Base-by-base conservation (phyloP, 2,329 filamentous ascomycete species). In the Penicillium sp. region DNA sequence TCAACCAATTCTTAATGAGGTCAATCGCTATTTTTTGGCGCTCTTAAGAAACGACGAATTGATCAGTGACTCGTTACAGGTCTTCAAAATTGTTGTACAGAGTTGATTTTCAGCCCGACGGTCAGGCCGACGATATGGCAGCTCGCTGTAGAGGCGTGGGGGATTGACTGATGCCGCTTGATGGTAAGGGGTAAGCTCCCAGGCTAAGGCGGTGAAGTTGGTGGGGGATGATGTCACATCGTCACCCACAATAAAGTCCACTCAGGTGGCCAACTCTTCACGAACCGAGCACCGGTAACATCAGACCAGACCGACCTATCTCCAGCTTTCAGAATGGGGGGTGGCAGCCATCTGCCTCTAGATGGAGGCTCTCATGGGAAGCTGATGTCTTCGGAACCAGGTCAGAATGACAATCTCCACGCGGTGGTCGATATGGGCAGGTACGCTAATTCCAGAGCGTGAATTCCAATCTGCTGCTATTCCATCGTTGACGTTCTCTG, bases 391-490 rank as follows among this genome's bases (percentile, higher is more conserved):
- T 13, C 45, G n/a, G 28, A 3, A 10, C 25, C 49, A 11, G 38
- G 22, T 7, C 55, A 58, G 45, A 69, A 69, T 52, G 22, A 37
- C 22, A 65, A 69, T 60, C 65, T 75, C 7, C 70, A 73, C 58
- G 74, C 70, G 7, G 66, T 76, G 55, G 71, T 76, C 16, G 75
- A 78, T 66, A 65, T 76, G 67, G 76, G 76, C 61, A 78, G 76
- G 76, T 78, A 71, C 59, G 51, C 22, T 55, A 30, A 7, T 4
- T 25, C 3, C 16, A 14, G 10, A 43, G 40, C 22, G 26, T 16
- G 22, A 22, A 43, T 14, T 38, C 43, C 48, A 19, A 22, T 22
- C 19, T 22, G 14, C 3, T 16, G 19, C n/a, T 4, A n/a, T 25
- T 19, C 26, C 16, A 37, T 40, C 38, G 11, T 26, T 66, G 30